Evolutionary conservation across 2,329 filamentous ascomycete genomes (phyloP), one percentile per base, ranked within the genome.

Genomic region (Penicillium sp.): DNA sequence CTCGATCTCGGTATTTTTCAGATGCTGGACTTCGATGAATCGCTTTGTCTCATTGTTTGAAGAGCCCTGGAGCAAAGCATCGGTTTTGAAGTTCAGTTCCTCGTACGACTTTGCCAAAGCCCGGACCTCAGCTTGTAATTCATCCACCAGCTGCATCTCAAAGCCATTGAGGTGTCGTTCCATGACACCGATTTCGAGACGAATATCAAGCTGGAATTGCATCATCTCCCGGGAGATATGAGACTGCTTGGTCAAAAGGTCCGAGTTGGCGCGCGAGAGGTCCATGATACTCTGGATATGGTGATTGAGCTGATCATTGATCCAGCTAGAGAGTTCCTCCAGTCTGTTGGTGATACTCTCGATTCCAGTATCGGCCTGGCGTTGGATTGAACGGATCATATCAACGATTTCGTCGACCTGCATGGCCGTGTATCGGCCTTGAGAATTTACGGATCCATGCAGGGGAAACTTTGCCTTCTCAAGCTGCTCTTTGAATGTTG

Each of bases 201-300:
- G 51, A 2, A 54, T 24, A n/a, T 56, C 49, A 9, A 55, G 46
- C 13, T 56, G 56, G 18, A 52, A 52, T 15, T 53, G 51, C 45
- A 49, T 45, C 23, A 56, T 44, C 9, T 58, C 55, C 7, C 33
- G 39, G 7, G 52, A 46, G 20, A 58, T 39, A 12, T 52, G 32
- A 13, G 7, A 36, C 32, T 55, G 51, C 26, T 52, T 51, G 13
- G 24, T 24, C n/a, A 32, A 27, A 10, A 60, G 32, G 2, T 58
- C 55, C 3, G 51, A 29, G 12, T 54, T 56, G 5, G 46, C 33
- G 7, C 53, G 51, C n/a, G 46, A 36, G 10, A 56, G 18, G 21
- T 60, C 58, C 4, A 43, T 32, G 9, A 49, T 42, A 12, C 20
- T 46, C 21, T 41, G 23, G 9, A 51, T 51, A 30, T 50, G 45